A percentile compares a stretch with the other conserved stretches of the same genome.
Evolutionary conservation across 2,329 filamentous ascomycete species (phyloP).

Genomic region (Fusarium sp.): DNA sequence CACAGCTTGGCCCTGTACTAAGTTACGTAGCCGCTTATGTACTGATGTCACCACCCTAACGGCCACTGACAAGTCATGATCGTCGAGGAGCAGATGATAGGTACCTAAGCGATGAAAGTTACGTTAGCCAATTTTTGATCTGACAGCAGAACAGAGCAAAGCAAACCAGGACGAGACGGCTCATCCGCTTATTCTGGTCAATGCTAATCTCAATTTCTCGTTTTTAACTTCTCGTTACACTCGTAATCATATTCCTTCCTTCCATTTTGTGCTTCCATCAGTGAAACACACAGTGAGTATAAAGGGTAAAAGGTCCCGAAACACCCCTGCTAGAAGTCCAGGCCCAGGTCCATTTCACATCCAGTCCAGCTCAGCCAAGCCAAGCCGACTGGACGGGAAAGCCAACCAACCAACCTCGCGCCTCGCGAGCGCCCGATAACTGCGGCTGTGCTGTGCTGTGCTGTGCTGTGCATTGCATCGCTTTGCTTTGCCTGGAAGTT

Average conservation of each 20-base stretch:
- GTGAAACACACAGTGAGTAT: slow-evolving; percentile 30
- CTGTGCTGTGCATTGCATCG: not conserved
- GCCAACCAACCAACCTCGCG: slow-evolving; percentile 37
- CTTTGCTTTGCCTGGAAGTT: slow-evolving; percentile 24
- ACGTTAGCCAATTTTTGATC: slow-evolving; percentile 23
- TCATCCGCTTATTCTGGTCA: slow-evolving; percentile 4
- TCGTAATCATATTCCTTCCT: slow-evolving; percentile 2
- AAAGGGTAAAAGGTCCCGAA: slow-evolving; percentile 20
- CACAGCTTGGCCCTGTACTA: slow-evolving; percentile 3
- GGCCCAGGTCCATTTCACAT: slow-evolving; percentile 12
- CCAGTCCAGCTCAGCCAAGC: slow-evolving; percentile 34
- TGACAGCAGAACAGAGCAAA: slow-evolving; percentile 14
- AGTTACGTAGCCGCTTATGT: slow-evolving; percentile 20
- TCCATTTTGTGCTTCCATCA: not conserved
- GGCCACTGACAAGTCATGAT: slow-evolving; percentile 27
- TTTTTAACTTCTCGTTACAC: not conserved
- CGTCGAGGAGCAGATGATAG: not conserved
- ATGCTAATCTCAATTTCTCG: not conserved
- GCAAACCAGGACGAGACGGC: not conserved
- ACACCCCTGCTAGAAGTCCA: slow-evolving; percentile 28
- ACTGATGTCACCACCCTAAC: slow-evolving; percentile 34
- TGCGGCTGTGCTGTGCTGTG: slow-evolving; percentile 33
- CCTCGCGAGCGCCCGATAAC: slow-evolving; percentile 31
- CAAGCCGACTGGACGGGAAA: slow-evolving; percentile 26
- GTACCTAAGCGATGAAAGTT: not conserved